A percentile compares a stretch with the other conserved stretches of the same genome.
Evolutionary conservation across 2,329 filamentous ascomycete genomes (phyloP).

Genomic region (Coleophoma eucalyptorum): DNA sequence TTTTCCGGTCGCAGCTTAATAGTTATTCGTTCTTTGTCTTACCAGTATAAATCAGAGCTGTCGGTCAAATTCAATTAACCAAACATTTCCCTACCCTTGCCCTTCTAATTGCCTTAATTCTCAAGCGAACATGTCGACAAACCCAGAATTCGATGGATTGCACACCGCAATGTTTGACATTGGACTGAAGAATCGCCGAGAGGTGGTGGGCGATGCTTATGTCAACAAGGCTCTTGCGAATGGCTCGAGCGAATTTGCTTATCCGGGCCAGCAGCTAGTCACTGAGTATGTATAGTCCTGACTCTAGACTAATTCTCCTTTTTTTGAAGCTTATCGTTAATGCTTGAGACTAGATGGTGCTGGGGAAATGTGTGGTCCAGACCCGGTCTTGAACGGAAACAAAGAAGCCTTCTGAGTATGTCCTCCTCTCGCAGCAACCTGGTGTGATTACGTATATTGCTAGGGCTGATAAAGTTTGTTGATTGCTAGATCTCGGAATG

Average conservation of each 20-base stretch:
- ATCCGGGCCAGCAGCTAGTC: slow-evolving; percentile 56
- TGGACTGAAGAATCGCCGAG: slow-evolving; percentile 54
- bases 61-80: no score
- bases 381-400: slow-evolving; percentile 55
- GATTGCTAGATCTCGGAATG: not conserved
- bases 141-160: not conserved
- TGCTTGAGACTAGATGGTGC: slow-evolving; percentile 26
- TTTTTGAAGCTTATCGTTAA: no score
- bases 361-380: slow-evolving; percentile 62
- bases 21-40: no score
- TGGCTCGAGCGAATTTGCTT: slow-evolving; percentile 51
- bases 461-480: no score
- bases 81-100: no score
- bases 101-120: no score
- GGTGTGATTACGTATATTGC: no score
- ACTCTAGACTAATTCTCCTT: no score
- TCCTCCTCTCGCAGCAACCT: no score
- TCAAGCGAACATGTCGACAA: not conserved
- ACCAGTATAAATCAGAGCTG: no score
- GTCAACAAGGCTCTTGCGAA: slow-evolving; percentile 51
- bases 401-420: slow-evolving; percentile 53
- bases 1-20: no score
- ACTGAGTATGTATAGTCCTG: slow-evolving; percentile 50
- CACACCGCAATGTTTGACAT: slow-evolving; percentile 39
- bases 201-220: slow-evolving; percentile 56